A percentile compares a stretch with the other conserved stretches of the same genome.
Evolutionary conservation across 345 rosid genomes (phyloP).

Genomic region (Balakata baccata): DNA sequence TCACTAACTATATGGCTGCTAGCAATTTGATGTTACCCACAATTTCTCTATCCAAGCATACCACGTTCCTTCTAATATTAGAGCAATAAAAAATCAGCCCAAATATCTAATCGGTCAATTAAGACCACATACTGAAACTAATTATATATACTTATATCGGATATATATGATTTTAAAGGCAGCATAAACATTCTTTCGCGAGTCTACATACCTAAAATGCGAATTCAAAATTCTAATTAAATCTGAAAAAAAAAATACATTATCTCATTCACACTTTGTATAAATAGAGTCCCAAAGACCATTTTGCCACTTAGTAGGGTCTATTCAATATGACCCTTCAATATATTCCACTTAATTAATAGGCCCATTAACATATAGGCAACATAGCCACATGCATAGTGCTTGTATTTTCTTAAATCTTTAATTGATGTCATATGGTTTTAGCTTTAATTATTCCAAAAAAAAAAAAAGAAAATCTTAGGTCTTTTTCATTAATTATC

Average conservation of each 20-base stretch:
- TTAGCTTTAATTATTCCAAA: constrained; percentile 14
- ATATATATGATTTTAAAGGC: no score
- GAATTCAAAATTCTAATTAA: no score
- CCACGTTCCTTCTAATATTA: constrained; percentile 30
- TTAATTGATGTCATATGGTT: neutral
- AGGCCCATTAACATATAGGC: constrained; percentile 26
- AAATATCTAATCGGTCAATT: no score
- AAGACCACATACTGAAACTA: no score
- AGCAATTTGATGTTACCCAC: constrained; percentile 35
- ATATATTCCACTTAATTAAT: constrained; percentile 31
- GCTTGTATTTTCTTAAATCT: constrained; percentile 11
- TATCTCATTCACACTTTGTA: no score
- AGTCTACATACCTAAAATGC: no score
- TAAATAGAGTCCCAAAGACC: neutral
- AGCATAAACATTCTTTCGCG: no score
- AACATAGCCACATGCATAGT: constrained; percentile 47
- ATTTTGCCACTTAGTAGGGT: constrained; percentile 7
- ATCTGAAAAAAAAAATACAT: no score
- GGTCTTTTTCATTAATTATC: constrained; percentile 1
- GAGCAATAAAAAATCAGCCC: no score
- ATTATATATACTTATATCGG: no score
- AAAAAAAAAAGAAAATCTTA: neutral
- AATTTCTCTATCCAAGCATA: constrained; percentile 15
- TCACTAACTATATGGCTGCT: constrained; percentile 2
- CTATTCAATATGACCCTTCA: constrained; percentile 30